Conservation (phyloP, 2,329 filamentous ascomycete genomes). For the Pseudogymnoascus sp. region DNA sequence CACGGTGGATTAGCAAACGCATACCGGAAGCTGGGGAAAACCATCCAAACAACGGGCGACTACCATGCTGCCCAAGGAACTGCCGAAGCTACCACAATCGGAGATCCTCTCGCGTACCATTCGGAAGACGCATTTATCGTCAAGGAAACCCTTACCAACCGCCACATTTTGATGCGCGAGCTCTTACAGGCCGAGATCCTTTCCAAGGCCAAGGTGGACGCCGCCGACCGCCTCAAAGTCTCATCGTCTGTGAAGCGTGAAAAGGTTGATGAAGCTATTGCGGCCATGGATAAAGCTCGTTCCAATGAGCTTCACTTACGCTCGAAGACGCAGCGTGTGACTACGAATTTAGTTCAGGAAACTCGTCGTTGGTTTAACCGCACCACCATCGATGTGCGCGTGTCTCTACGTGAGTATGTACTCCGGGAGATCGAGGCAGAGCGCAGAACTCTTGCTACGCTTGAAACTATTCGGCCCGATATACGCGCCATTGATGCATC, state of each 20-base stretch:
- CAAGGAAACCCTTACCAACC: conserved; percentile 95
- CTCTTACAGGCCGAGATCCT: conserved; percentile 83
- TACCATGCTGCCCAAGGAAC: conserved; percentile 95
- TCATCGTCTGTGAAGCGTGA: conserved; percentile 82
- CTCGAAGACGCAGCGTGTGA: conserved; percentile 82
- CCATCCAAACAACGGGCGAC: conserved; percentile 88
- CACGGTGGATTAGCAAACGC: conserved; percentile 82
- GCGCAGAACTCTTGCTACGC: conserved; percentile 77
- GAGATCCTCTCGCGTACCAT: conserved; percentile 89
- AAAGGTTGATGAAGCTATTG: conserved; percentile 97
- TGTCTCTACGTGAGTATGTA: conserved; percentile 84
- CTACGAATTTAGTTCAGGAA: conserved; percentile 78
- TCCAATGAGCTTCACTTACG: conserved; percentile 72
- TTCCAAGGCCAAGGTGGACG: conserved; percentile 72
- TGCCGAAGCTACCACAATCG: conserved; percentile 88
- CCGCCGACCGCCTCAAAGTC: conserved; percentile 81
- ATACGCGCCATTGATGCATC: conserved; percentile 87
- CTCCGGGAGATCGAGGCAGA: conserved; percentile 93
- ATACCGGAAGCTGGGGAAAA: conserved; percentile 89
- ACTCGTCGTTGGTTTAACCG: conserved; percentile 85
- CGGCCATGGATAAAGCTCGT: conserved; percentile 77
- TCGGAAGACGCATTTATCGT: conserved; percentile 95
- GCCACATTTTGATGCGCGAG: conserved; percentile 91
- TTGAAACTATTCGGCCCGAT: conserved; percentile 91
- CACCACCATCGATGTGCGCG: conserved; percentile 74